Evolutionary conservation across 495 filamentous ascomycete species (phyloP).

Genomic region (Xylaria castorea): DNA sequence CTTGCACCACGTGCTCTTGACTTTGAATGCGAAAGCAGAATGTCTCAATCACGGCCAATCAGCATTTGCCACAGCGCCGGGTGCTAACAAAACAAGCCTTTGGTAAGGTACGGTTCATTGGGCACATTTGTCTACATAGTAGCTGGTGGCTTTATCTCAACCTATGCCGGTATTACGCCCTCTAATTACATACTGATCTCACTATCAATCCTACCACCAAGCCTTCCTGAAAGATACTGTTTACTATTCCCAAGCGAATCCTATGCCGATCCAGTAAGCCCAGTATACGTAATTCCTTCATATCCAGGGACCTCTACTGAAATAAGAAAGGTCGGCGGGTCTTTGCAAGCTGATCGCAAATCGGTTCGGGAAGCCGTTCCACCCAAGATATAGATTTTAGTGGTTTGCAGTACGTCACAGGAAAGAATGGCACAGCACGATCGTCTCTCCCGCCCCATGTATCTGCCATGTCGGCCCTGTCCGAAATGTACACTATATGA

Average conservation of each 20-base stretch:
- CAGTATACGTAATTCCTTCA: conserved; percentile 7
- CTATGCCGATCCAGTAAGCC: conserved; percentile 10
- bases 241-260: background rate
- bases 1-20: background rate
- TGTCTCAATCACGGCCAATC: background rate
- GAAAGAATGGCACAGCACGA: conserved; percentile 7
- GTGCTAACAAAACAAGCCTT: background rate
- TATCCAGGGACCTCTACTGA: background rate
- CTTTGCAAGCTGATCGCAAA: background rate
- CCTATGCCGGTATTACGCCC: too few relatives aligned
- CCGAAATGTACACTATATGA: background rate
- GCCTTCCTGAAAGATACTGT: background rate
- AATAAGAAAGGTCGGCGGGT: background rate
- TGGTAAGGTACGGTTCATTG: too few relatives aligned
- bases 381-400: background rate
- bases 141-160: too few relatives aligned
- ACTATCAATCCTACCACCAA: too few relatives aligned
- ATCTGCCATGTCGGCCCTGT: background rate
- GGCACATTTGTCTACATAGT: too few relatives aligned
- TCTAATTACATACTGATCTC: too few relatives aligned
- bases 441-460: conserved; percentile 15
- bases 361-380: conserved; percentile 8
- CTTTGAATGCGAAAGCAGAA: background rate
- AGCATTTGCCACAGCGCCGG: background rate
- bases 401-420: conserved; percentile 18